Evolutionary conservation across 2,329 filamentous ascomycete species (phyloP).

Genomic region (Fusarium avenaceum): DNA sequence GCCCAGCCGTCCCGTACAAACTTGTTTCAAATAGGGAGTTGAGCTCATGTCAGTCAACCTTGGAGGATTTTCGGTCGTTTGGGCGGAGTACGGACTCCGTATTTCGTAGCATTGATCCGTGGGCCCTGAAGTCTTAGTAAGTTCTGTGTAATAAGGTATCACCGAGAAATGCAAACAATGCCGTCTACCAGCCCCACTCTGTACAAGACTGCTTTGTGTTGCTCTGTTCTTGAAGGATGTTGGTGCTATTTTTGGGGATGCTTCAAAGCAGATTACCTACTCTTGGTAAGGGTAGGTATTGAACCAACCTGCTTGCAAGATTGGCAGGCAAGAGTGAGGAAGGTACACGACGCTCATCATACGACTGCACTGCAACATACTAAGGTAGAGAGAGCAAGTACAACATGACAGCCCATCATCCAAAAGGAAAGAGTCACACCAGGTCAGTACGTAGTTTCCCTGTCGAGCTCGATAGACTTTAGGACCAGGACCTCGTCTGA

Average conservation of each 20-base stretch:
- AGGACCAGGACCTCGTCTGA: constrained; percentile 26
- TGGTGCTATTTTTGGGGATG: constrained; percentile 13
- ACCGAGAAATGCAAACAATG: constrained; percentile 31
- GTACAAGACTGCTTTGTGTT: background rate
- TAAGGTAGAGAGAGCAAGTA: background rate
- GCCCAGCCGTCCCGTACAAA: constrained; percentile 8
- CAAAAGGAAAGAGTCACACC: constrained; percentile 22
- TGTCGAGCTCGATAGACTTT: constrained; percentile 43
- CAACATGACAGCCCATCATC: constrained; percentile 7
- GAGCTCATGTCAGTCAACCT: constrained; percentile 10
- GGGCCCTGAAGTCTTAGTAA: constrained; percentile 38
- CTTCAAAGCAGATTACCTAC: constrained; percentile 27
- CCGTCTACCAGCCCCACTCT: background rate
- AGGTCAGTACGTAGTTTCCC: constrained; percentile 27
- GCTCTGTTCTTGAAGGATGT: constrained; percentile 9
- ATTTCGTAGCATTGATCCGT: constrained; percentile 30
- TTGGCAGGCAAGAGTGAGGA: constrained; percentile 9
- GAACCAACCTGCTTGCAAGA: constrained; percentile 14
- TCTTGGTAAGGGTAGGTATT: constrained; percentile 4
- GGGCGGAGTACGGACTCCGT: background rate
- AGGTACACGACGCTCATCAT: background rate
- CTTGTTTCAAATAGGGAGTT: constrained; percentile 20
- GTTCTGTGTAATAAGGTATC: constrained; percentile 29
- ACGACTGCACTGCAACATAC: too few relatives aligned
- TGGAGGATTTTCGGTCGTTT: constrained; percentile 18